Evolutionary conservation across 345 rosid species (phyloP).

Genomic region (Rhodamnia rubescens): DNA sequence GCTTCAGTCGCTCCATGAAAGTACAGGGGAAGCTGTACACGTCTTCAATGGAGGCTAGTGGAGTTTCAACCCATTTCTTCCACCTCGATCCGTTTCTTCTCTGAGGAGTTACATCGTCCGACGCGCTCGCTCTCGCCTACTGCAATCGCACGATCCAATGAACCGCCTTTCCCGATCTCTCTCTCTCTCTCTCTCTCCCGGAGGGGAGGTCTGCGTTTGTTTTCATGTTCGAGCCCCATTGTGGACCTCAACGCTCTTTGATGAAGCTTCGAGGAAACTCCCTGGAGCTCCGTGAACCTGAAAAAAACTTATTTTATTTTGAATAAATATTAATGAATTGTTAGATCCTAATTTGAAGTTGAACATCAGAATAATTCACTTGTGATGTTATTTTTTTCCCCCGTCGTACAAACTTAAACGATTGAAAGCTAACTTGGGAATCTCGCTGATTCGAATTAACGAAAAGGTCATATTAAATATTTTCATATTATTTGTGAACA

Average conservation of each 20-base stretch:
- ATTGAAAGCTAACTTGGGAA: not conserved
- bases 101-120: no score
- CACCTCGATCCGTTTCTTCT: no score
- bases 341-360: not conserved
- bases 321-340: not conserved
- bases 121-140: no score
- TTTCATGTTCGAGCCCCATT: no score
- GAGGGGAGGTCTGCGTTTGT: no score
- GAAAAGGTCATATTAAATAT: fast-evolving
- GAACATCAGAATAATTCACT: fast-evolving
- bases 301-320: not conserved
- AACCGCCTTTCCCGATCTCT: no score
- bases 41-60: no score
- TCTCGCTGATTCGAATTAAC: not conserved
- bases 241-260: no score
- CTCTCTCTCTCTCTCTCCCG: no score
- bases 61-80: no score
- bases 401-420: fast-evolving
- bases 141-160: no score
- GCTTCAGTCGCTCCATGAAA: not conserved
- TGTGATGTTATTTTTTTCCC: fast-evolving
- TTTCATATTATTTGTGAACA: not conserved
- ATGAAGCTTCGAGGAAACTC: not conserved
- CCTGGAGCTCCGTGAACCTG: not conserved
- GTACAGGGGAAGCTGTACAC: no score